Conservation (phyloP, 805 yeast genomes). For the Teunomyces gatunensis region DNA sequence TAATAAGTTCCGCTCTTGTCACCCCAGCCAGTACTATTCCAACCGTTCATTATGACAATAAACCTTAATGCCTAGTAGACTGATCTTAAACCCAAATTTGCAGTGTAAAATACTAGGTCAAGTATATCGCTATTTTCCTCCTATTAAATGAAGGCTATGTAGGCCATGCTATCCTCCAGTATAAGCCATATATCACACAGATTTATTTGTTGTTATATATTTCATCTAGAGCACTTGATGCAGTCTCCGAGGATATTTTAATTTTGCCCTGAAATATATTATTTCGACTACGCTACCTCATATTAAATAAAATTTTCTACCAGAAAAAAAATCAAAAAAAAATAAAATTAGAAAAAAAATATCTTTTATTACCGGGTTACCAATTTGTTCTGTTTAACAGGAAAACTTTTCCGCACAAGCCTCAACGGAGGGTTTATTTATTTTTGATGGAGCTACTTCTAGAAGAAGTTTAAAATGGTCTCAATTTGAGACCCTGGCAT, state of each 20-base stretch:
- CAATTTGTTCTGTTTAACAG: background rate
- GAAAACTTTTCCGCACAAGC: background rate
- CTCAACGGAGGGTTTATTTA: background rate
- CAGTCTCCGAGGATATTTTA: background rate
- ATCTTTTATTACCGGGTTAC: background rate
- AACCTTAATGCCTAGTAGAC: background rate
- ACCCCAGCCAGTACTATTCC: slow-evolving; percentile 5
- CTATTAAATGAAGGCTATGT: background rate
- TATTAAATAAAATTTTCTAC: background rate
- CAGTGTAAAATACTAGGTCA: background rate
- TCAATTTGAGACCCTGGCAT: background rate
- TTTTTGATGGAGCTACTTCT: background rate
- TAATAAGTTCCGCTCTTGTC: slow-evolving; percentile 3
- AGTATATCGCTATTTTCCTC: background rate
- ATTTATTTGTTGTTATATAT: slow-evolving; percentile 1
- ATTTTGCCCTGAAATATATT: background rate
- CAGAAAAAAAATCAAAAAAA: background rate
- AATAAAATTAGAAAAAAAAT: background rate
- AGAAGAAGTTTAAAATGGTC: background rate
- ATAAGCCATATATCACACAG: background rate
- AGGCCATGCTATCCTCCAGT: background rate
- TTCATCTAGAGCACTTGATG: background rate
- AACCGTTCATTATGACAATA: slow-evolving; percentile 3
- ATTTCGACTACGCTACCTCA: background rate
- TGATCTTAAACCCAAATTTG: background rate